Conservation (phyloP, 2,329 filamentous ascomycete species). For the Colletotrichum sp. region DNA sequence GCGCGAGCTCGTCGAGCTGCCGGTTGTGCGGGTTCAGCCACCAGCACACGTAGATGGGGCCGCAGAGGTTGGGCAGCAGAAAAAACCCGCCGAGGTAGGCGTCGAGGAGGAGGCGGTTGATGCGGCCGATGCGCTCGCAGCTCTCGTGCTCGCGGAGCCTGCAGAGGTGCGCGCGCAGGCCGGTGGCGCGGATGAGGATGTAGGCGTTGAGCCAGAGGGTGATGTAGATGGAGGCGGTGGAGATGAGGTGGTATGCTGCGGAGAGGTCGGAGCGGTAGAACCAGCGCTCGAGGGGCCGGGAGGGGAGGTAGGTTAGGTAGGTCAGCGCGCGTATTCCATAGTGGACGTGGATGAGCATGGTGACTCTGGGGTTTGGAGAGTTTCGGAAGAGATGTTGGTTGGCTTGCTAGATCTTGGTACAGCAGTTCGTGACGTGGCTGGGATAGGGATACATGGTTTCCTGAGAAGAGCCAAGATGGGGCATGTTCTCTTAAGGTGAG, state of each 20-base stretch:
- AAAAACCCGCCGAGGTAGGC: slow-evolving; percentile 7
- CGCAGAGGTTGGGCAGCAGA: slow-evolving; percentile 2
- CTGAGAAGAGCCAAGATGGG: not conserved
- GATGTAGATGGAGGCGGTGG: not conserved
- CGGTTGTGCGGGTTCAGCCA: not conserved
- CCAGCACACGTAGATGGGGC: not conserved
- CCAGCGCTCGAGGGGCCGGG: not conserved
- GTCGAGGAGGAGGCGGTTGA: not conserved
- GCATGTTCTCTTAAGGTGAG: not conserved
- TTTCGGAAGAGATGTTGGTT: not conserved
- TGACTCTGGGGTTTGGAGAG: not conserved
- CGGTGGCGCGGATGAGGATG: not conserved
- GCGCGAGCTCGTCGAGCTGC: not conserved
- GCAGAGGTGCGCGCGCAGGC: not conserved
- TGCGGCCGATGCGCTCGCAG: not conserved
- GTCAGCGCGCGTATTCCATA: not conserved
- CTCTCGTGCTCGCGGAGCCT: not conserved
- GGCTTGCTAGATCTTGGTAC: not conserved
- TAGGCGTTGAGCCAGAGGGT: not conserved
- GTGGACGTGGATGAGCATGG: not conserved
- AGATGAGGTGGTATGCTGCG: not conserved
- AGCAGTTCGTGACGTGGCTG: not conserved
- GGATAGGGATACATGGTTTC: not conserved
- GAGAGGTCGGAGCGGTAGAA: slow-evolving; percentile 10
- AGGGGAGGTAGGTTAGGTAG: not conserved